Evolutionary conservation across 495 filamentous ascomycete genomes (phyloP).

Genomic region (Rhypophila decipiens): DNA sequence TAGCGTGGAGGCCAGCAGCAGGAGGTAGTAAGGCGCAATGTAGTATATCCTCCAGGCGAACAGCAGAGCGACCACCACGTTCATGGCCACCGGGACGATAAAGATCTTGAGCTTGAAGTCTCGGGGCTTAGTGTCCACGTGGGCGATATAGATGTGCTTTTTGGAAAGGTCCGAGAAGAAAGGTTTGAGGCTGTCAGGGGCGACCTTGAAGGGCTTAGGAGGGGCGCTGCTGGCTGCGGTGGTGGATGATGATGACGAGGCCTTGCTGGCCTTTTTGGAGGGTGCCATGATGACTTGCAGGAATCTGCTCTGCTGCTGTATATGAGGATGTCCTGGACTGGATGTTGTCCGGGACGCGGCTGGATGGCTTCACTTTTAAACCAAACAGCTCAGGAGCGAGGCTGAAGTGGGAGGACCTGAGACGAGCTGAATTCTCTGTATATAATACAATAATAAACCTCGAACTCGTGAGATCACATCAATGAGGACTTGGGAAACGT

Average conservation of each 20-base stretch:
- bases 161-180: conserved; percentile 56
- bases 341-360: too few species aligned
- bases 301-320: too few species aligned
- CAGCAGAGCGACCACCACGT: conserved; percentile 51
- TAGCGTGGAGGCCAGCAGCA: conserved; percentile 51
- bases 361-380: too few species aligned
- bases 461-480: too few species aligned
- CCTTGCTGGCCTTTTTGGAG: conserved; percentile 13
- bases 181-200: conserved; percentile 50
- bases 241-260: conserved; percentile 11
- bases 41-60: conserved; percentile 56
- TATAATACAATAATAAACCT: too few species aligned
- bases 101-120: conserved; percentile 73
- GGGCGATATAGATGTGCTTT: conserved; percentile 67
- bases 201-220: conserved; percentile 53
- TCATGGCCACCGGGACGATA: conserved; percentile 62
- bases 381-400: too few species aligned
- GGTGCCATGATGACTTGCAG: conserved; percentile 18
- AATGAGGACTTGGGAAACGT: too few species aligned
- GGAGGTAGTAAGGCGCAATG: conserved; percentile 60
- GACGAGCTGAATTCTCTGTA: too few species aligned
- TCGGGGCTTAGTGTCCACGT: conserved; percentile 60
- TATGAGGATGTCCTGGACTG: too few species aligned
- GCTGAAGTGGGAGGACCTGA: too few species aligned
- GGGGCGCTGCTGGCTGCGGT: conserved; percentile 26